These are phyloP conservation scores for Globisporangium carolinianum DNA, from an alignment of 352 stramenopile species.

Conservation along the genomic window DNA sequence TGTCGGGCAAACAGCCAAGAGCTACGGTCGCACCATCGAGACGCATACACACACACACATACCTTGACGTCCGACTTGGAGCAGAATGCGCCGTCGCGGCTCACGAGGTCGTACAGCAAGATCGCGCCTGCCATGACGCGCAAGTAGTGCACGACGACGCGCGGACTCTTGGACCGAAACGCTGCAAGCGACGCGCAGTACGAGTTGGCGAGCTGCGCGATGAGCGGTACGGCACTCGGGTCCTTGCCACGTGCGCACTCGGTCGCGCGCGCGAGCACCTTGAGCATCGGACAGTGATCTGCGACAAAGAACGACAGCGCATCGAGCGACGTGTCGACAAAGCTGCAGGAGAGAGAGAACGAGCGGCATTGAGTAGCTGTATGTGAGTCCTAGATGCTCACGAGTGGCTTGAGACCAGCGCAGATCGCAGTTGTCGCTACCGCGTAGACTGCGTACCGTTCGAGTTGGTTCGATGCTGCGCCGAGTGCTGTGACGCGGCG, in stretches of 20 bases:
- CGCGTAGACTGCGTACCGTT: slow-evolving; percentile 17
- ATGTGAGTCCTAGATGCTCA: too few species aligned
- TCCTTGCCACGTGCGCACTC: slow-evolving; percentile 31
- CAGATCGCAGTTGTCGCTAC: too few species aligned
- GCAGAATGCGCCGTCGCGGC: slow-evolving; percentile 32
- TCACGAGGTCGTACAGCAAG: slow-evolving; percentile 51
- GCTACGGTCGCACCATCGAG: not conserved
- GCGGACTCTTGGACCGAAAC: slow-evolving; percentile 25
- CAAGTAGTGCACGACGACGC: slow-evolving; percentile 34
- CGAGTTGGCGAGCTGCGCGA: slow-evolving; percentile 41
- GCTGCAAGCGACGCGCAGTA: slow-evolving; percentile 27
- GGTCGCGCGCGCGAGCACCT: slow-evolving; percentile 36
- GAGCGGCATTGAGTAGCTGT: too few species aligned
- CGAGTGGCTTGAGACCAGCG: not conserved
- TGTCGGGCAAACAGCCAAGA: not conserved
- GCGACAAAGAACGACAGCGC: slow-evolving; percentile 59
- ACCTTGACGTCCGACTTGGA: slow-evolving; percentile 59
- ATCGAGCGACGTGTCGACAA: slow-evolving; percentile 35
- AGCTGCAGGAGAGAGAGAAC: slow-evolving; percentile 8
- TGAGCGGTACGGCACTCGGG: slow-evolving; percentile 22
- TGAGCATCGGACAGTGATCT: slow-evolving; percentile 53
- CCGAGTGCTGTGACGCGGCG: slow-evolving; percentile 37
- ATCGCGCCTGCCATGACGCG: slow-evolving; percentile 51
- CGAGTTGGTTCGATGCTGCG: slow-evolving; percentile 32
- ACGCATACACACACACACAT: not conserved